Percentiles rank a stretch among this genome's conserved stretches.
Evolutionary conservation across 345 rosid species (phyloP).

Genomic region (Murraya paniculata): DNA sequence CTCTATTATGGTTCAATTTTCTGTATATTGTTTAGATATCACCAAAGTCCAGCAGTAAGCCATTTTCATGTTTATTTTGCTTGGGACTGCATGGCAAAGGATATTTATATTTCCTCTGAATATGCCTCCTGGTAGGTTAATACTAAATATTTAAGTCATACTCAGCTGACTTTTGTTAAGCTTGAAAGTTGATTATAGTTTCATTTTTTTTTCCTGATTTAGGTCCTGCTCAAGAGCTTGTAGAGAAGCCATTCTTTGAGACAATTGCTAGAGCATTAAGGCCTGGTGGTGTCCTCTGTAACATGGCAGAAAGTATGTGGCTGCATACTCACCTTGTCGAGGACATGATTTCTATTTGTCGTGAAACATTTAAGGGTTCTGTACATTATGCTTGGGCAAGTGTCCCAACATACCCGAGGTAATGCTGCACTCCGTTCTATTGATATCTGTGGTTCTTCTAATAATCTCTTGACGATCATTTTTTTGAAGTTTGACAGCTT

Average conservation of each 20-base stretch:
- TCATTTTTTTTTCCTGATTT: conserved; percentile 13
- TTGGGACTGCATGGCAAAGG: not conserved
- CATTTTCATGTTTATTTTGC: not conserved
- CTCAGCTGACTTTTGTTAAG: not conserved
- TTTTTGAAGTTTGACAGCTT: not conserved
- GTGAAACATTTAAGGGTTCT: conserved; percentile 74
- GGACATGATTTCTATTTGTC: conserved; percentile 72
- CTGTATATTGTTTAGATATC: not conserved
- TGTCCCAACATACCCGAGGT: conserved; percentile 99
- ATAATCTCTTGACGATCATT: not conserved
- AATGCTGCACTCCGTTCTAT: not conserved
- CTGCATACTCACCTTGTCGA: conserved; percentile 94
- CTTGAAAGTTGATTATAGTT: not conserved
- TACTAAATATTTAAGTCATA: not conserved
- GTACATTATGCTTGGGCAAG: conserved; percentile 95
- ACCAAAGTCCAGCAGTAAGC: not conserved
- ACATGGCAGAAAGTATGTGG: conserved; percentile 99
- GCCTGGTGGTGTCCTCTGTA: conserved; percentile 95
- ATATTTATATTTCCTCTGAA: not conserved
- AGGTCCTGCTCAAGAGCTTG: conserved; percentile 97
- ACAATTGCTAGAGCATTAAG: conserved; percentile 68
- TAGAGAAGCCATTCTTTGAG: conserved; percentile 93
- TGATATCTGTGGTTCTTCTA: too few relatives aligned
- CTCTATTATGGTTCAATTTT: not conserved
- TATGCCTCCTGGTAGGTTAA: not conserved